Evolutionary conservation across 768 basidiomycete species (phyloP), one percentile per base, ranked within the genome.

Genomic region (Podaxis rugospora): DNA sequence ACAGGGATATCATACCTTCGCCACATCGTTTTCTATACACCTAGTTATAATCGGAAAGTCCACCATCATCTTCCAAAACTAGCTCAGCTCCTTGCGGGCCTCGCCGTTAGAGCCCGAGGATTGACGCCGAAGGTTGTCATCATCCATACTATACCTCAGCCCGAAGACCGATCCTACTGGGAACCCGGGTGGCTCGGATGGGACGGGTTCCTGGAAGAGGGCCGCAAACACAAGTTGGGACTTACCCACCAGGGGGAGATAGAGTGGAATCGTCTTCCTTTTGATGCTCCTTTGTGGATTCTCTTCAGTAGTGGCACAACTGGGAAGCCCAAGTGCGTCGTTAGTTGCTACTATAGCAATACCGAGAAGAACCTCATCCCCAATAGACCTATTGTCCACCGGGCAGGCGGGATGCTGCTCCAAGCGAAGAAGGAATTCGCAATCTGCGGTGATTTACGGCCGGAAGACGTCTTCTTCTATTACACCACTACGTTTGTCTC

Each of bases 251-350:
- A 78, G 40, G 86, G 85, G 62, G 86, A 88, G 73, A 86, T 90
- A 64, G 70, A 79, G 63, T 92, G 88, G 82, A 66, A 75, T 53
- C 78, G 85, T 51, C 76, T 80, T 40, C 72, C 78, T 11, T 93
- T 93, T 72, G 83, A 92, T 70, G 80, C 85, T 69, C 91, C 91
- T n/a, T 78, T 93, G 6, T 93, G 90, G 90, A 89, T 93, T 63
- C 78, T 93, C 32, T 93, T 93, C 74, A 90, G 88, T 64, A 90
- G 88, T 55, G 92, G 91, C 10, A 93, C 92, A 32, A 93, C 92
- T 36, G 91, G 91, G 51, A 74, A 77, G 27, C 86, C 86, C 36
- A 88, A 88, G 86, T 86, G 72, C 63, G 81, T 71, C 35, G 56
- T 59, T 55, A 51, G 58, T 35, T 18, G 55, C 52, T 25, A 32